Conservation (phyloP, 2,329 filamentous ascomycete genomes). For the Penicillium sp. region DNA sequence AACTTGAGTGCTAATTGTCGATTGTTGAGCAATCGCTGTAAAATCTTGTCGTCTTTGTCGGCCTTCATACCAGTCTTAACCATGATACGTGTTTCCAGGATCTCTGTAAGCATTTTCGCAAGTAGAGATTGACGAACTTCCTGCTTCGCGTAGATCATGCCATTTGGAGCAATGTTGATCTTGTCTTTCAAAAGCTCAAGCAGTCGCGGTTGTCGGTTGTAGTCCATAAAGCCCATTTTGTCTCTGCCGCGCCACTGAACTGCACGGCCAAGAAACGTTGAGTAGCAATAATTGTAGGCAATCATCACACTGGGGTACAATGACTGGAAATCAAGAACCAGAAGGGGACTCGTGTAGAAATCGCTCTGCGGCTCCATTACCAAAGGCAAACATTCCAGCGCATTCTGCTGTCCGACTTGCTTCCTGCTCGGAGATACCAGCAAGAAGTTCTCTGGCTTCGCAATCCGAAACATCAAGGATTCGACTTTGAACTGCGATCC, state of each 20-base stretch:
- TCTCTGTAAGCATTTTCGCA: conserved; percentile 94
- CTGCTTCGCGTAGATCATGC: conserved; percentile 88
- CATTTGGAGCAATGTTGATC: conserved; percentile 90
- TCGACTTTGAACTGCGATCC: conserved; percentile 99
- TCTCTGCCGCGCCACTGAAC: conserved; percentile 81
- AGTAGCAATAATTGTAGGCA: conserved; percentile 98
- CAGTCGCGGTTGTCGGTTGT: conserved; percentile 67
- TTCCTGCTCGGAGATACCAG: conserved; percentile 83
- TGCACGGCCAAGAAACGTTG: conserved; percentile 84
- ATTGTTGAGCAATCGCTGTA: conserved; percentile 87
- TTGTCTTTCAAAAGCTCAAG: conserved; percentile 73
- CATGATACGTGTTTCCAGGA: conserved; percentile 94
- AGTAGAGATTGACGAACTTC: conserved; percentile 83
- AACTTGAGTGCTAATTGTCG: conserved; percentile 89
- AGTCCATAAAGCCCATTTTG: conserved; percentile 93
- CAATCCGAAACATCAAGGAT: conserved; percentile 96
- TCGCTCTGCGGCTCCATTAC: conserved; percentile 97
- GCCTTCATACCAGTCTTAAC: conserved; percentile 95
- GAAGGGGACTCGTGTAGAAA: conserved; percentile 81
- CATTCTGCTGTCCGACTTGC: conserved; percentile 90
- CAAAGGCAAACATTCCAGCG: conserved; percentile 84
- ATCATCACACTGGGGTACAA: conserved; percentile 98
- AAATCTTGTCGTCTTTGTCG: conserved; percentile 76
- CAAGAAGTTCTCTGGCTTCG: conserved; percentile 91
- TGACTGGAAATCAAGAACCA: conserved; percentile 94